Evolutionary conservation across 805 yeast species (phyloP).

Genomic region (Sungouiozyma intestinalis): DNA sequence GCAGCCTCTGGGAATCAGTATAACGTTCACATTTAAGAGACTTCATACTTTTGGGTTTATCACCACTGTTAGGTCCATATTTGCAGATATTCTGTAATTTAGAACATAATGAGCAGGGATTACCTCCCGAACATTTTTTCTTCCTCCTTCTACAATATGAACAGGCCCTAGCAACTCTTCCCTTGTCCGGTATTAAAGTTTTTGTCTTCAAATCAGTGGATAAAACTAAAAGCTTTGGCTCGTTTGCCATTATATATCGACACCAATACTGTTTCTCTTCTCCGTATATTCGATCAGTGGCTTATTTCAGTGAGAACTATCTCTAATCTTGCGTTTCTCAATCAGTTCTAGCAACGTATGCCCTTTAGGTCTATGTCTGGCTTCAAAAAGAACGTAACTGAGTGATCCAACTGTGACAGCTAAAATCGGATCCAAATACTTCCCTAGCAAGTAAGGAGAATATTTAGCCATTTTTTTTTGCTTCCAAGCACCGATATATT

Average conservation of each 20-base stretch:
- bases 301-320: no score
- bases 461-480: conserved; percentile 1
- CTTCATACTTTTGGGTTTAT: no score
- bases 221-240: conserved; percentile 18
- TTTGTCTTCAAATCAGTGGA: conserved; percentile 18
- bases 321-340: conserved; percentile 21
- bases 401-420: conserved; percentile 52
- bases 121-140: conserved; percentile 70
- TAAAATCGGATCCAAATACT: conserved; percentile 50
- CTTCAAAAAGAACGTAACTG: conserved; percentile 56
- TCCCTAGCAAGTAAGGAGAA: conserved; percentile 38
- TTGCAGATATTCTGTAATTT: background rate
- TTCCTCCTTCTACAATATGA: conserved; percentile 66
- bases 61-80: background rate
- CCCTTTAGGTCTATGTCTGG: conserved; percentile 42
- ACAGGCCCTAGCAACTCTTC: conserved; percentile 66
- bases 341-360: conserved; percentile 49
- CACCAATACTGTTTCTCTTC: background rate
- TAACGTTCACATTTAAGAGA: no score
- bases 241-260: conserved; percentile 1
- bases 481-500: no score
- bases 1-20: no score
- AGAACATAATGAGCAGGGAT: conserved; percentile 59
- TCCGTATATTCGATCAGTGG: background rate
- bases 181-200: conserved; percentile 32